These are phyloP conservation scores for Neurospora sp. DNA, from an alignment of 495 filamentous ascomycete species.

Conservation along the genomic window DNA sequence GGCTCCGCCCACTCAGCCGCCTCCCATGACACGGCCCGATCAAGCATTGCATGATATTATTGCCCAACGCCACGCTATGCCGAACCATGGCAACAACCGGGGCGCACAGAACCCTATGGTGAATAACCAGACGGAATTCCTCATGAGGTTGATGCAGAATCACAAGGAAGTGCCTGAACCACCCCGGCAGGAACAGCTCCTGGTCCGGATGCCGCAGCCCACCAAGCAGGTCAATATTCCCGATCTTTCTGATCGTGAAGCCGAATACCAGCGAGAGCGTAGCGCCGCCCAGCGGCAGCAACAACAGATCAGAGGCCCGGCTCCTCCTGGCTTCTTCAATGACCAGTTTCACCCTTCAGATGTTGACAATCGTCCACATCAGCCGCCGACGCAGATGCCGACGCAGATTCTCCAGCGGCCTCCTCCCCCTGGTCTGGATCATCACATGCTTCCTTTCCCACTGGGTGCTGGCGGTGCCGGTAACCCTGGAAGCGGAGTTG, in stretches of 20 bases:
- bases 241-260: constrained; percentile 31
- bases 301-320: constrained; percentile 16
- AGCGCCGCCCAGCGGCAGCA: constrained; percentile 16
- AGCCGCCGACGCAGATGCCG: constrained; percentile 31
- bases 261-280: constrained; percentile 31
- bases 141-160: constrained; percentile 46
- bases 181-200: constrained; percentile 32
- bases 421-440: constrained; percentile 41
- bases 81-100: constrained; percentile 28
- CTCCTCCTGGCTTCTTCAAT: constrained; percentile 32
- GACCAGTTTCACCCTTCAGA: constrained; percentile 34
- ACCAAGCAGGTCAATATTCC: constrained; percentile 19
- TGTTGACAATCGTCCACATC: constrained; percentile 22
- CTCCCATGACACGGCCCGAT: constrained; percentile 33
- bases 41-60: constrained; percentile 45
- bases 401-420: constrained; percentile 48
- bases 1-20: constrained; percentile 26
- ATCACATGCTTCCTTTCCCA: constrained; percentile 38
- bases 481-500: constrained; percentile 1
- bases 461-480: constrained; percentile 19
- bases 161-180: constrained; percentile 32
- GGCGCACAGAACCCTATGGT: constrained; percentile 29
- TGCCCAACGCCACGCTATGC: constrained; percentile 36
- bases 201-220: constrained; percentile 20
- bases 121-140: constrained; percentile 43